A percentile compares a stretch with the other conserved stretches of the same genome.
Conservation (phyloP, 2,329 filamentous ascomycete genomes). For the Colletotrichum salicis region DNA sequence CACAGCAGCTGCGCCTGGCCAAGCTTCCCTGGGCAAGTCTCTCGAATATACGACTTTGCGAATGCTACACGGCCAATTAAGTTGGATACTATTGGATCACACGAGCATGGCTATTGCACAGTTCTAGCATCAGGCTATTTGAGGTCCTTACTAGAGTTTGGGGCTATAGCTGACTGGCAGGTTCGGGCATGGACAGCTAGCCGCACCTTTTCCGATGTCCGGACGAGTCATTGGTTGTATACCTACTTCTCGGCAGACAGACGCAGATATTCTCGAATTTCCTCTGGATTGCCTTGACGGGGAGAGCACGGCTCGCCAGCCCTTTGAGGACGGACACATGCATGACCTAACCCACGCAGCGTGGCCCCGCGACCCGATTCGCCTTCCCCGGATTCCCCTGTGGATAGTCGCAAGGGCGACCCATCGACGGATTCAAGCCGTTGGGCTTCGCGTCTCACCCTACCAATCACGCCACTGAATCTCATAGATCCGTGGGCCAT, state of each 20-base stretch:
- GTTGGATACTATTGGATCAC: slow-evolving; percentile 2
- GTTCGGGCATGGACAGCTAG: background rate
- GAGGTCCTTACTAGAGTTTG: background rate
- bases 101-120: background rate
- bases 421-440: slow-evolving; percentile 8
- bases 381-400: slow-evolving; percentile 23
- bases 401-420: slow-evolving; percentile 17
- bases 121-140: background rate
- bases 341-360: slow-evolving; percentile 17
- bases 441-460: background rate
- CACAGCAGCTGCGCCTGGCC: background rate
- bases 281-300: background rate
- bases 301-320: slow-evolving; percentile 15
- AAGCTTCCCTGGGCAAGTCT: background rate
- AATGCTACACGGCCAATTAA: background rate
- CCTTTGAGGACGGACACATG: background rate
- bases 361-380: background rate
- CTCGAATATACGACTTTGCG: background rate
- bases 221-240: slow-evolving; percentile 20
- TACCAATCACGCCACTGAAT: slow-evolving; percentile 11
- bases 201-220: slow-evolving; percentile 4
- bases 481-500: background rate
- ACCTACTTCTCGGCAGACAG: background rate
- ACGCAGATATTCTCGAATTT: slow-evolving; percentile 15
- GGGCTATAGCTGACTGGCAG: slow-evolving; percentile 8